These are phyloP conservation scores for Euryodendron excelsum DNA, from an alignment of 148 eudicot species.

Conservation along the genomic window DNA sequence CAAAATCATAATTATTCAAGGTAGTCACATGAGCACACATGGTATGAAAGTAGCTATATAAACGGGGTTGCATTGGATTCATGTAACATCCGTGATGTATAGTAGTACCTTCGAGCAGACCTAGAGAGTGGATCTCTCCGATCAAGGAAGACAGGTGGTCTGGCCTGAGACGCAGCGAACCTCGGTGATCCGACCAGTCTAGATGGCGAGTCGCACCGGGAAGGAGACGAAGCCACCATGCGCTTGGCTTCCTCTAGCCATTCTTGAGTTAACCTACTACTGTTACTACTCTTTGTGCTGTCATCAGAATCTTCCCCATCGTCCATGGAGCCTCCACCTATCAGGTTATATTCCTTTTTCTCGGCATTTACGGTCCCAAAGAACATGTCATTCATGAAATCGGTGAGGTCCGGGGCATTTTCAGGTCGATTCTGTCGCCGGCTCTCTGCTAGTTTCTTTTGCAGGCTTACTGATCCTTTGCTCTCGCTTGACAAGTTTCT, in stretches of 20 bases:
- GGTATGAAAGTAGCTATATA: too few relatives aligned
- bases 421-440: conserved; percentile 3
- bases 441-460: conserved; percentile 17
- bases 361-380: conserved; percentile 21
- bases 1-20: too few relatives aligned
- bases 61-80: too few relatives aligned
- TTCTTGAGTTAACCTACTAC: conserved; percentile 45
- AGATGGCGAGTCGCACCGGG: conserved; percentile 37
- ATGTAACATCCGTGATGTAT: too few relatives aligned
- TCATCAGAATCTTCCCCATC: conserved; percentile 25
- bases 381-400: conserved; percentile 56
- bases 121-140: conserved; percentile 42
- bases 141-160: conserved; percentile 22
- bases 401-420: conserved; percentile 42
- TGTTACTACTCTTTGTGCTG: conserved; percentile 32
- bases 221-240: conserved; percentile 46
- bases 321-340: not conserved
- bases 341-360: conserved; percentile 35
- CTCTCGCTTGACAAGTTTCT: conserved; percentile 24
- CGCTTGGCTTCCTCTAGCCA: conserved; percentile 51
- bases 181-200: conserved; percentile 33
- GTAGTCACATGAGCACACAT: too few relatives aligned
- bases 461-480: conserved; percentile 17
- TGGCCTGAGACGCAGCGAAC: conserved; percentile 23
- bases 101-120: conserved; percentile 47